Evolutionary conservation across 306 rosid genomes (phyloP), one percentile per base, ranked within the genome.

Genomic region (Albizia julibrissin): DNA sequence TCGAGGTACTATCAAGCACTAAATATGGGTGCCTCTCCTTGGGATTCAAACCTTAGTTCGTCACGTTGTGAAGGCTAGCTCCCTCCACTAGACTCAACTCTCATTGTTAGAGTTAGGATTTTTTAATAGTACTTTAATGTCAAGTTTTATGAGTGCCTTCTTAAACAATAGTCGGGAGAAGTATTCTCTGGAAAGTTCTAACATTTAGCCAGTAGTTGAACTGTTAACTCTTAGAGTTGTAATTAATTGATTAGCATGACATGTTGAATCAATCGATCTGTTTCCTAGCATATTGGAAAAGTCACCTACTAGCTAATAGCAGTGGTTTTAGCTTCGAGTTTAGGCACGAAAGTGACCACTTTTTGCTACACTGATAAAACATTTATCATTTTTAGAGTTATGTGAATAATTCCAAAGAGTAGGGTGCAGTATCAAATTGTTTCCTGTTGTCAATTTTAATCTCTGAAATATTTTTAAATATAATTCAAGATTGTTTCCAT

Each of bases 231-330:
- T 58, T 62, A 50, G 18, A 18, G 19, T 27, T 69, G 24, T 72
- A 24, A 14, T 42, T 39, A 65, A 72, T 50, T 62, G 65, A 70
- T 1, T 31, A 31, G 49, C 16, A 37, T 21, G 58, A 39, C 74
- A 39, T 75, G 33, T 39, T 84, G 37, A 34, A 43, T 74, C 29
- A 56, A 22, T 75, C 46, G 24, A 67, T 37, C 59, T 68, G 27
- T 68, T 56, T 50, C 50, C 44, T 66, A 39, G 66, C 69, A 75
- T 76, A 22, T 76, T 29, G 65, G 82, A 24, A 69, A 70, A 18
- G 27, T 44, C 50, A 29, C 9, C 18, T 44, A n/a, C 33, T 39
- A 43, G 34, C 27, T 44, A 10, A n/a, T 58, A 75, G 56, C 56
- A 18, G 21, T 83, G 80, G 34, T 50, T 50, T 40, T 27, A 27